Evolutionary conservation across 495 filamentous ascomycete genomes (phyloP).

Genomic region (Tuber brumale): DNA sequence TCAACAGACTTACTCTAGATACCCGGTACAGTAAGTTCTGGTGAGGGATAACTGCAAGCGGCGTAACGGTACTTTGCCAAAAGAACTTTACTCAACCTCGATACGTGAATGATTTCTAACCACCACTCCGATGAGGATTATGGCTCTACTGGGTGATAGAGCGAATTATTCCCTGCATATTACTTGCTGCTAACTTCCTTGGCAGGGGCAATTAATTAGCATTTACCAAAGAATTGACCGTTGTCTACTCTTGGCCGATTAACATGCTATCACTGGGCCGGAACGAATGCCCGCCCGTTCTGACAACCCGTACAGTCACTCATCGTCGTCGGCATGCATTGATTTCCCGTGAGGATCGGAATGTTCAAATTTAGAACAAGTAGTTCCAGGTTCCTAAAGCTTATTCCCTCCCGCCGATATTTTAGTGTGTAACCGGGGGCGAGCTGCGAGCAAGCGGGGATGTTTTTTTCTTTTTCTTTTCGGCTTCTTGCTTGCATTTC

Average conservation of each 20-base stretch:
- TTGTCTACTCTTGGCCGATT: background rate
- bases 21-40: no score
- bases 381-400: background rate
- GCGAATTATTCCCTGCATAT: background rate
- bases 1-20: no score
- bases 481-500: background rate
- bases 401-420: background rate
- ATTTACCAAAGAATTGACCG: background rate
- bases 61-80: background rate
- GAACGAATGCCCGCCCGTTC: background rate
- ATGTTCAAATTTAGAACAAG: constrained; percentile 3
- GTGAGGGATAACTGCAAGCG: background rate
- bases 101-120: background rate
- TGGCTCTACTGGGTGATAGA: background rate
- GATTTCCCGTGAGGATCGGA: background rate
- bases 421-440: background rate
- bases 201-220: background rate
- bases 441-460: background rate
- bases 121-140: background rate
- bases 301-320: background rate
- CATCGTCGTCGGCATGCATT: background rate
- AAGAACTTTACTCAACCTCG: background rate
- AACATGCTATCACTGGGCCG: background rate
- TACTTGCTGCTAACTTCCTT: background rate
- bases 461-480: background rate